phyloP scores from a whole-genome alignment of 148 eudicot species.

The Chenopodium album region DNA sequence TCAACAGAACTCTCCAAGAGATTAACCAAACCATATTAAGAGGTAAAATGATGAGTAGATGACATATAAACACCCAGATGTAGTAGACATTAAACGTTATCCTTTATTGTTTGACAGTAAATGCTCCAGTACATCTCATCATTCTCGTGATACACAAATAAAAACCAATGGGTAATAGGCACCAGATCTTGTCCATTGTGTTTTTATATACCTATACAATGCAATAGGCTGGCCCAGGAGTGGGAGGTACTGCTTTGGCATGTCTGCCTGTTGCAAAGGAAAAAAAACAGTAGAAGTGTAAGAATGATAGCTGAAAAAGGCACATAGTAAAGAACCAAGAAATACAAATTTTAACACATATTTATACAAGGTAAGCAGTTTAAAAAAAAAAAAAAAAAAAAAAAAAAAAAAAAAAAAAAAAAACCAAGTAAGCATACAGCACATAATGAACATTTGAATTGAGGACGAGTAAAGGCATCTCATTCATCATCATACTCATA shows the following conservation, averaged over 20 bases:
- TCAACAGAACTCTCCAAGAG: not conserved
- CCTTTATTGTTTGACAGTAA: not conserved
- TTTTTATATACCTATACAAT: constrained; percentile 66
- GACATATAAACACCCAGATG: not conserved
- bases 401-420: not conserved
- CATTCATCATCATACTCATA: not conserved
- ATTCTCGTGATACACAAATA: not conserved
- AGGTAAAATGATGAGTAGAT: not conserved
- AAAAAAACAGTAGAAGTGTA: constrained; percentile 30
- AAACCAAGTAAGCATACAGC: not conserved
- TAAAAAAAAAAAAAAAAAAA: too few species aligned
- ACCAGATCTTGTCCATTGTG: constrained; percentile 18
- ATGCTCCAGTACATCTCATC: not conserved
- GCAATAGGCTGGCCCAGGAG: constrained; percentile 94
- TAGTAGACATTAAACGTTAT: not conserved
- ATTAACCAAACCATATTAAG: not conserved
- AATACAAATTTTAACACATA: not conserved
- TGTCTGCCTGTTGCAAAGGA: constrained; percentile 74
- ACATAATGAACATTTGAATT: not conserved
- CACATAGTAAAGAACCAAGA: constrained; percentile 9
- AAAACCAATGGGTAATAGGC: constrained; percentile 6
- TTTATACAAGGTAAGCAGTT: not conserved
- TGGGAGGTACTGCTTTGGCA: constrained; percentile 99
- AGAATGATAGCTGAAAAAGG: constrained; percentile 22
- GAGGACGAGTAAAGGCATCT: not conserved